phyloP scores from a whole-genome alignment of 140 eudicot species.

The Bidens hawaiensis region DNA sequence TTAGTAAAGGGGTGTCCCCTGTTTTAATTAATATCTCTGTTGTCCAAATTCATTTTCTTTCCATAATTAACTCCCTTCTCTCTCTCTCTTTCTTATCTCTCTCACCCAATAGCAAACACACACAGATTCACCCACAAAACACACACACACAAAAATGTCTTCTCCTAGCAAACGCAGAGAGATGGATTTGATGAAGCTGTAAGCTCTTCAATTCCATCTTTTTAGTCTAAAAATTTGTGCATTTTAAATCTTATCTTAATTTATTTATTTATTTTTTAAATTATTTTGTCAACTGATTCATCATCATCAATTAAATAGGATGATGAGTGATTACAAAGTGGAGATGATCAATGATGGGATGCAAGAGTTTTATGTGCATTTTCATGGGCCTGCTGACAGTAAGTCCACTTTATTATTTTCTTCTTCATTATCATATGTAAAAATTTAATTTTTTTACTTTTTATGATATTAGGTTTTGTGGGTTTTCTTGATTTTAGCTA shows the following conservation, averaged over 20 bases:
- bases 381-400: constrained; percentile 91
- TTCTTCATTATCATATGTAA: background rate
- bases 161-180: constrained; percentile 98
- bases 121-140: too few relatives aligned
- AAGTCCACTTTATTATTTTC: constrained; percentile 29
- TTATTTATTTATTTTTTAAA: background rate
- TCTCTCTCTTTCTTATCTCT: constrained; percentile 32
- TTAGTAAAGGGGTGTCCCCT: constrained; percentile 8
- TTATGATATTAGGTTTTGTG: constrained; percentile 18
- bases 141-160: constrained; percentile 40
- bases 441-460: background rate
- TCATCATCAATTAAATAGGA: constrained; percentile 43
- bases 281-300: background rate
- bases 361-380: constrained; percentile 93
- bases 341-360: constrained; percentile 97
- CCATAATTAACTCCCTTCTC: constrained; percentile 7
- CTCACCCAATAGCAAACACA: too few relatives aligned
- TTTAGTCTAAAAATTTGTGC: background rate
- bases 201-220: constrained; percentile 25
- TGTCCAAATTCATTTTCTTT: constrained; percentile 1
- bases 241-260: background rate
- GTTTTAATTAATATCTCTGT: background rate
- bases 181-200: constrained; percentile 98
- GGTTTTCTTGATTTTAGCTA: constrained; percentile 7
- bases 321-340: constrained; percentile 99